Evolutionary conservation across 1,284 basidiomycete species (phyloP).

Genomic region (Peniophora sp.): DNA sequence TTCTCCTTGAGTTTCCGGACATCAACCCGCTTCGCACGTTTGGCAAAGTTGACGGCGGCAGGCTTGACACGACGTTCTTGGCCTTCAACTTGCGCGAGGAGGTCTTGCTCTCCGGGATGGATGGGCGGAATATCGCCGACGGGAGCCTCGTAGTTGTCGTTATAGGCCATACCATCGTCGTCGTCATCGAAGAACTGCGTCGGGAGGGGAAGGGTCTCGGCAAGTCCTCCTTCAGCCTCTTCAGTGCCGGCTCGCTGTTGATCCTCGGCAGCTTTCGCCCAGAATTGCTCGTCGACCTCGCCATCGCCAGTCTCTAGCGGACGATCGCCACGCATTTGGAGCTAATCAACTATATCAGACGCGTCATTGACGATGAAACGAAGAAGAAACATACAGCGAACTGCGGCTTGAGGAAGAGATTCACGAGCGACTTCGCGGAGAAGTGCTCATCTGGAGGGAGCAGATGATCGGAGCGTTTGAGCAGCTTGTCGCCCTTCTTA

Average conservation of each 20-base stretch:
- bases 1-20: conserved; percentile 96
- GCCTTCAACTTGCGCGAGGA: conserved; percentile 76
- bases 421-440: conserved; percentile 80
- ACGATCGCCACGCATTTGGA: conserved; percentile 73
- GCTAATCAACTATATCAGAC: conserved; percentile 30
- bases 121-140: conserved; percentile 35
- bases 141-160: conserved; percentile 59
- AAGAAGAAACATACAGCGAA: conserved; percentile 59
- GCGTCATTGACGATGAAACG: not conserved
- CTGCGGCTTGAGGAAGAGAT: conserved; percentile 93
- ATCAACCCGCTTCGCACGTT: conserved; percentile 94
- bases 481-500: conserved; percentile 35
- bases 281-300: conserved; percentile 90
- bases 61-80: conserved; percentile 76
- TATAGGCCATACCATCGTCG: conserved; percentile 75
- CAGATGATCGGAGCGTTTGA: conserved; percentile 71
- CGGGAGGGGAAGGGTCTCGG: conserved; percentile 71
- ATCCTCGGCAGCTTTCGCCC: conserved; percentile 79
- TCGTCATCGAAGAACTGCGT: conserved; percentile 97
- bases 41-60: conserved; percentile 91
- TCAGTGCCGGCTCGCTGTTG: conserved; percentile 51
- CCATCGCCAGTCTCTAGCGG: conserved; percentile 62
- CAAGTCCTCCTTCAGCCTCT: conserved; percentile 51
- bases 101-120: conserved; percentile 76
- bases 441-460: conserved; percentile 99